Base-by-base conservation (phyloP, 2,329 filamentous ascomycete genomes). In the Colletotrichum viniferum region DNA sequence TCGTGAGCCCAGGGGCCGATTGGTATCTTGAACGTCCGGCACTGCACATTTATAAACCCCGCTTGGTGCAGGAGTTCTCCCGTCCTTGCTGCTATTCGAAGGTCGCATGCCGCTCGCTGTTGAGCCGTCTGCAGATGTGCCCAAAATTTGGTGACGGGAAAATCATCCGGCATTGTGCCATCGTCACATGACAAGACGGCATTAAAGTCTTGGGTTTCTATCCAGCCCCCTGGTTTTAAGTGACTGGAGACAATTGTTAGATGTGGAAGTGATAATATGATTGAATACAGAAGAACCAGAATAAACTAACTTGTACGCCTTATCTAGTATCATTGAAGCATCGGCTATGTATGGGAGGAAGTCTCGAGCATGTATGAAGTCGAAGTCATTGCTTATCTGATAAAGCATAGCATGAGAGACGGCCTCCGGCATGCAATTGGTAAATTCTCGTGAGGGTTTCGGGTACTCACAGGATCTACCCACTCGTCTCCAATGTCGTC, bases 171-270 rank as follows among this genome's bases (percentile, higher is more conserved):
- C 58, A 62, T 74, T 8, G 79, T 82, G 32, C 80, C 77, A 63
- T 85, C 84, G 48, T 86, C 84, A 62, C 79, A 81, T 58, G 82
- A 81, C 7, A 84, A 80, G 43, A 82, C 79, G 52, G 84, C 84
- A 36, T 86, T 84, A 18, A 86, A 83, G 26, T 88, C 87, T 76
- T 88, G 87, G 1, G 87, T 79, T 69, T 88, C 87, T n/a, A 87
- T 77, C 84, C 84, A 88, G 0, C 84, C 86, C 14, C 86, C 86
- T 0, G 88, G 86, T 24, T 81, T 84, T 63, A 87, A 77, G 24
- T 71, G 61, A 18, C 68, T 65, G 26, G 1, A 84, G 80, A 16
- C n/a, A 13, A 16, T 21, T 52, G 58, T 61, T 32, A 61, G 58
- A 13, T n/a, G 30, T 6, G 18, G 58, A 14, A 10, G 7, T 36